Base-by-base conservation (phyloP, 352 stramenopile genomes). In the Pythium dissimile region DNA sequence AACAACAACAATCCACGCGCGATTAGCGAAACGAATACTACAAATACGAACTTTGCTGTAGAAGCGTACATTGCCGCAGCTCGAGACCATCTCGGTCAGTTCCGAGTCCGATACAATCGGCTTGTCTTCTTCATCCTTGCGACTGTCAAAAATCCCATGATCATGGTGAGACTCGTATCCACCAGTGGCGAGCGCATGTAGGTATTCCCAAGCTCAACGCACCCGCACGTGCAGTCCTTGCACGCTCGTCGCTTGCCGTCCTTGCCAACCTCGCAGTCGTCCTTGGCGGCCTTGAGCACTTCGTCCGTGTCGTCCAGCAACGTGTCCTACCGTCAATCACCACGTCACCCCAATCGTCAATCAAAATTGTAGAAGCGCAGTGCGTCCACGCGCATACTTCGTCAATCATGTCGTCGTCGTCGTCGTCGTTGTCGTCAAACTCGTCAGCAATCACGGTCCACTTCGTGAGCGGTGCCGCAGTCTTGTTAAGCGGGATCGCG, bases 191-290 rank as follows among this genome's bases (percentile, higher is more conserved):
- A n/a, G n/a, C n/a, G n/a, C n/a, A n/a, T n/a, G n/a, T n/a, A n/a
- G n/a, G n/a, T n/a, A n/a, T n/a, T n/a, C n/a, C n/a, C n/a, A n/a
- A n/a, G n/a, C n/a, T n/a, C 21, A 18, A 62, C 66, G 47, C 71
- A 93, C 84, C 96, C 96, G 80, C 96, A 99, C 24, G 91, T 97
- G 77, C 96, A 99, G 76, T 99, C 92, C 72, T 98, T 97, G 86
- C 96, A 99, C 6, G 95, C 84, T 46, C 89, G 82, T 64, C 87
- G 88, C 71, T 98, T 98, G 41, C 88, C 88, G 48, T 83, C 80
- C 54, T 83, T 92, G 59, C 91, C 81, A 38, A 89, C 83, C 2
- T 65, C 85, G 49, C 80, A 91, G 44, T 91, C 80, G 30, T 73
- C 66, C 59, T 90, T 80, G 3, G 80, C 80, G 1, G 79, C 67